Conservation (phyloP, 2,329 filamentous ascomycete genomes). For the Emergomyces orientalis region DNA sequence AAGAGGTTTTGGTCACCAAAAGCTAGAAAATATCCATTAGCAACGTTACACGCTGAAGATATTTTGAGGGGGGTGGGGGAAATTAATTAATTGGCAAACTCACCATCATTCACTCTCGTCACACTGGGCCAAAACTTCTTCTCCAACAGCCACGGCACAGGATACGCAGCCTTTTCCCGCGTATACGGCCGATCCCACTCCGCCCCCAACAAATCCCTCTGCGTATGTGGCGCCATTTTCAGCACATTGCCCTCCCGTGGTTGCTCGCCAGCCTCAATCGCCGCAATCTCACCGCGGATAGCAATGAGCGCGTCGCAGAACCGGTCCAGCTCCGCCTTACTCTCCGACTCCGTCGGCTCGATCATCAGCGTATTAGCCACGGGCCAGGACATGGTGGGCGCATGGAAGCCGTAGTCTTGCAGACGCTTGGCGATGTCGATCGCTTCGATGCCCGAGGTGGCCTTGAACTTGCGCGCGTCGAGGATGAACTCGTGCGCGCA, state of each 20-base stretch:
- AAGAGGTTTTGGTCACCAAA: constrained; percentile 90
- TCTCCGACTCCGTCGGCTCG: constrained; percentile 90
- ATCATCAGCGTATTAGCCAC: constrained; percentile 96
- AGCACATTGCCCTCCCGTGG: constrained; percentile 72
- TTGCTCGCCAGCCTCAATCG: constrained; percentile 68
- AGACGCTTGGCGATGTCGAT: constrained; percentile 95
- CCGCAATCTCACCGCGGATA: constrained; percentile 76
- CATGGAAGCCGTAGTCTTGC: constrained; percentile 95
- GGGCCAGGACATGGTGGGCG: constrained; percentile 94
- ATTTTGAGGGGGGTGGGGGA: not conserved
- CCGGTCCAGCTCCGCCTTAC: constrained; percentile 81
- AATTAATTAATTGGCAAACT: constrained; percentile 31
- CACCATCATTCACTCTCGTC: constrained; percentile 77
- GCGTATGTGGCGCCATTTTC: constrained; percentile 80
- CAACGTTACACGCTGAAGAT: constrained; percentile 11
- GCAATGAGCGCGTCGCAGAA: constrained; percentile 84
- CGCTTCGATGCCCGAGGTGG: constrained; percentile 72
- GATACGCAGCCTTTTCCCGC: constrained; percentile 77
- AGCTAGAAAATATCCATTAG: constrained; percentile 43
- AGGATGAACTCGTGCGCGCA: constrained; percentile 98
- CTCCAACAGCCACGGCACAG: constrained; percentile 69
- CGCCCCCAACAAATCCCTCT: constrained; percentile 64
- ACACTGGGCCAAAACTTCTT: constrained; percentile 98
- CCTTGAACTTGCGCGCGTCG: constrained; percentile 75
- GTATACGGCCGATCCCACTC: constrained; percentile 79